Base-by-base conservation (phyloP, 345 rosid species). In the Rhizophora apiculata region DNA sequence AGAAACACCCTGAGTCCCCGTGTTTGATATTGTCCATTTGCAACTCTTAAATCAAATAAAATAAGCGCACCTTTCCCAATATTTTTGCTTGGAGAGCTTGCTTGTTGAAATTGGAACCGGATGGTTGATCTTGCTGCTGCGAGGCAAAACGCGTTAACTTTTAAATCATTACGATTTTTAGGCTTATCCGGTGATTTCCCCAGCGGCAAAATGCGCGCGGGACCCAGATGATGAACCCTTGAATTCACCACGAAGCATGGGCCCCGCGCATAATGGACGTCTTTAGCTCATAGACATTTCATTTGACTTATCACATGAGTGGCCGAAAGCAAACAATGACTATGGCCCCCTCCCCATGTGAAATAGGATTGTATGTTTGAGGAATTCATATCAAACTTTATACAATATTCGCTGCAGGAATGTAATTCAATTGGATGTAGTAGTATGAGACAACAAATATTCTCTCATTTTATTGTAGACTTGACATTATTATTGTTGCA, bases 291-390 rank as follows among this genome's bases (percentile, higher is more conserved):
- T 24, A 24, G 24, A 24, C 24, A 60, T 65, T 65, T 61, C 30
- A 48, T 31, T 65, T 72, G 79, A 54, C 68, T 53, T 71, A 62
- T 49, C 51, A 56, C 67, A 29, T 18, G 24, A 11, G 52, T 64
- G 64, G 71, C 29, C 67, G 31, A 52, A 72, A 55, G 62, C 56
- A 62, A 63, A 9, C 72, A 22, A 29, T 71, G 56, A 65, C 62
- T 9, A 21, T 67, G 77, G 62, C 72, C 80, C 53, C 13, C 67
- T 34, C 29, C 62, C 74, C 78, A 69, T 76, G 80, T 76, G 80
- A 62, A 74, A 58, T 30, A 60, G 39, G 26, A 27, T 29, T 34
- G 30, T 65, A 13, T 22, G 49, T 6, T 46, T 24, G 48, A 34
- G 58, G 20, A 27, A 31, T 19, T 32, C 18, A 6, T 39, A 11